A percentile compares a stretch with the other conserved stretches of the same genome.
These are phyloP conservation scores for Coccinonectria pachysandricola DNA, from an alignment of 2,329 filamentous ascomycete species.

Conservation along the genomic window DNA sequence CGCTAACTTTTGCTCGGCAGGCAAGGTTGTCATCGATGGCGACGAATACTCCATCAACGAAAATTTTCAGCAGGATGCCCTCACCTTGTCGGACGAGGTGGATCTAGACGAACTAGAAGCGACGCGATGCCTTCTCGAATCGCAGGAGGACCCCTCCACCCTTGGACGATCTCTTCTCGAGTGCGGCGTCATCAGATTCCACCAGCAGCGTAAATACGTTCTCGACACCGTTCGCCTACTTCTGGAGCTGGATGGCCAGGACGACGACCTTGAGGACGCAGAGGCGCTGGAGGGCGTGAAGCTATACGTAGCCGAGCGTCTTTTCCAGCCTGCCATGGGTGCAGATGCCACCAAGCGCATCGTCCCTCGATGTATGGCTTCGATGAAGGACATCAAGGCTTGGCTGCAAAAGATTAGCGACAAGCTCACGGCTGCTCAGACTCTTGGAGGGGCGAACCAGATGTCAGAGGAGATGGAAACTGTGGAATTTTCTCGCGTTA, in stretches of 20 bases:
- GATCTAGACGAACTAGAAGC: conserved; percentile 85
- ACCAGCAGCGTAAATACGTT: conserved; percentile 72
- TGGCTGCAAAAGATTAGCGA: conserved; percentile 71
- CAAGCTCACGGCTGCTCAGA: conserved; percentile 61
- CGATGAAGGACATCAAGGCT: conserved; percentile 65
- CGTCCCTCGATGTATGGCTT: conserved; percentile 62
- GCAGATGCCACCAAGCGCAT: conserved; percentile 44
- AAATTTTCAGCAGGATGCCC: conserved; percentile 72
- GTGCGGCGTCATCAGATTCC: conserved; percentile 76
- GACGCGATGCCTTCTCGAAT: conserved; percentile 63
- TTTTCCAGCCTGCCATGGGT: conserved; percentile 24
- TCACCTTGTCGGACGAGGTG: conserved; percentile 77
- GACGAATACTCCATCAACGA: conserved; percentile 73
- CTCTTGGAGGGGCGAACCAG: conserved; percentile 51
- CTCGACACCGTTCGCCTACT: conserved; percentile 77
- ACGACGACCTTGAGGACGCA: conserved; percentile 42
- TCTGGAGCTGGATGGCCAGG: conserved; percentile 49
- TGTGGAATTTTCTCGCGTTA: conserved; percentile 69
- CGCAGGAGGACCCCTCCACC: conserved; percentile 56
- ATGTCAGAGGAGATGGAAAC: conserved; percentile 60
- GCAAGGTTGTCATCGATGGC: conserved; percentile 63
- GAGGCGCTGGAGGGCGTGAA: conserved; percentile 23
- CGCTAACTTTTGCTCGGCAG: conserved; percentile 39
- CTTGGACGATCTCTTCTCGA: conserved; percentile 66
- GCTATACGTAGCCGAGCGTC: conserved; percentile 24